Conservation (phyloP, 495 filamentous ascomycete species). For the Alectoria sarmentosa region DNA sequence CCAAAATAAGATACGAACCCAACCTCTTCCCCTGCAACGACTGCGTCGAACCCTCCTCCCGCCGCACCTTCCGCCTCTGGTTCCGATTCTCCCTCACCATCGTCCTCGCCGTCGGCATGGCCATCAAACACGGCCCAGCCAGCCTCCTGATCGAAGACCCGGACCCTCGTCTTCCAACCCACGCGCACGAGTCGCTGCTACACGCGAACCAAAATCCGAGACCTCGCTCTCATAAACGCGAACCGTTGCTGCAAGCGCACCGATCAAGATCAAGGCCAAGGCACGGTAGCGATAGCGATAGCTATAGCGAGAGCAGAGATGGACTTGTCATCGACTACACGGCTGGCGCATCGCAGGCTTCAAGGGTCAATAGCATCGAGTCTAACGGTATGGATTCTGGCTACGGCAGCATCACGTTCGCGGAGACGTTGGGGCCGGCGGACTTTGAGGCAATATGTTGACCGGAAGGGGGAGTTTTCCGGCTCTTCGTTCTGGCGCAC, state of each 20-base stretch:
- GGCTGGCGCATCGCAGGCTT: neutral
- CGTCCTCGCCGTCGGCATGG: slow-evolving; percentile 31
- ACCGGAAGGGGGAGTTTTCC: neutral
- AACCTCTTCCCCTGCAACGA: slow-evolving; percentile 23
- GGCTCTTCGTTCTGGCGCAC: neutral
- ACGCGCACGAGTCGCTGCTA: neutral
- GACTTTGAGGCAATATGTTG: slow-evolving; percentile 12
- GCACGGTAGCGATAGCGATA: neutral
- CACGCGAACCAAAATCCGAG: neutral
- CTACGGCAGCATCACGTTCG: slow-evolving; percentile 21
- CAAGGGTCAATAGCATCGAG: neutral
- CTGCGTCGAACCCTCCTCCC: slow-evolving; percentile 26
- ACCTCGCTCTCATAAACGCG: neutral
- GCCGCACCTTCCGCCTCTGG: slow-evolving; percentile 29
- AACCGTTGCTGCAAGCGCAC: neutral
- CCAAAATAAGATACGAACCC: slow-evolving; percentile 10
- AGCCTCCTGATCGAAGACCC: slow-evolving; percentile 17
- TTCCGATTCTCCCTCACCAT: slow-evolving; percentile 32
- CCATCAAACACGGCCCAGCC: slow-evolving; percentile 31
- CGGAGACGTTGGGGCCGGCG: slow-evolving; percentile 18
- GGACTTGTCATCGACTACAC: neutral
- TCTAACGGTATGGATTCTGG: slow-evolving; percentile 12
- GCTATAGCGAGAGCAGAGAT: neutral
- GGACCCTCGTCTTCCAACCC: neutral
- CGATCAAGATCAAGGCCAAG: neutral